Conservation (phyloP, 1,284 basidiomycete genomes). For the Wolfiporia cocos region DNA sequence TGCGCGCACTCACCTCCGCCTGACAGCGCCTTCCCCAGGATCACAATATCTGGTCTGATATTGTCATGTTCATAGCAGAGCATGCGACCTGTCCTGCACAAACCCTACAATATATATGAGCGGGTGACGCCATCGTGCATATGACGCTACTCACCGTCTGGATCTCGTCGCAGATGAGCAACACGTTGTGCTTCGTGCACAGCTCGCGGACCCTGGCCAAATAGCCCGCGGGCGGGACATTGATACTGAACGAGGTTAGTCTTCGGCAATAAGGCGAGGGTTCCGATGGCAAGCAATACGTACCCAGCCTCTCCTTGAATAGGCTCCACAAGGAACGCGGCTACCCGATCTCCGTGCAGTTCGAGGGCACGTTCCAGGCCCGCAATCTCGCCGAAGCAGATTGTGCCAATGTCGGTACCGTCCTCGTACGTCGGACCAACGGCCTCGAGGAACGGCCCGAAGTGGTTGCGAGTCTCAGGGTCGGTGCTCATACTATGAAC, state of each 20-base stretch:
- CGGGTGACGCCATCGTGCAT: neutral
- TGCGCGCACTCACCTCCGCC: slow-evolving; percentile 75
- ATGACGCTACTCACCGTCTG: slow-evolving; percentile 78
- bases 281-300: slow-evolving; percentile 23
- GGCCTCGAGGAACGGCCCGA: slow-evolving; percentile 85
- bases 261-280: neutral
- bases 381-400: slow-evolving; percentile 78
- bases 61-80: slow-evolving; percentile 86
- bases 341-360: slow-evolving; percentile 78
- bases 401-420: slow-evolving; percentile 43
- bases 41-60: slow-evolving; percentile 88
- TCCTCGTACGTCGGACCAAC: slow-evolving; percentile 77
- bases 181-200: slow-evolving; percentile 91
- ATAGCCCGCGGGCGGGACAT: slow-evolving; percentile 91
- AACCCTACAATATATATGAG: slow-evolving; percentile 54
- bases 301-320: slow-evolving; percentile 98
- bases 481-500: slow-evolving; percentile 95
- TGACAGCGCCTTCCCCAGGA: slow-evolving; percentile 94
- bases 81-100: slow-evolving; percentile 84
- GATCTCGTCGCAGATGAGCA: slow-evolving; percentile 97
- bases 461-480: slow-evolving; percentile 81
- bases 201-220: slow-evolving; percentile 72
- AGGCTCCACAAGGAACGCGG: slow-evolving; percentile 94
- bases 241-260: slow-evolving; percentile 49
- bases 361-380: slow-evolving; percentile 84